phyloP scores from a whole-genome alignment of 2,329 filamentous ascomycete species.

The Piedraia hortae region DNA sequence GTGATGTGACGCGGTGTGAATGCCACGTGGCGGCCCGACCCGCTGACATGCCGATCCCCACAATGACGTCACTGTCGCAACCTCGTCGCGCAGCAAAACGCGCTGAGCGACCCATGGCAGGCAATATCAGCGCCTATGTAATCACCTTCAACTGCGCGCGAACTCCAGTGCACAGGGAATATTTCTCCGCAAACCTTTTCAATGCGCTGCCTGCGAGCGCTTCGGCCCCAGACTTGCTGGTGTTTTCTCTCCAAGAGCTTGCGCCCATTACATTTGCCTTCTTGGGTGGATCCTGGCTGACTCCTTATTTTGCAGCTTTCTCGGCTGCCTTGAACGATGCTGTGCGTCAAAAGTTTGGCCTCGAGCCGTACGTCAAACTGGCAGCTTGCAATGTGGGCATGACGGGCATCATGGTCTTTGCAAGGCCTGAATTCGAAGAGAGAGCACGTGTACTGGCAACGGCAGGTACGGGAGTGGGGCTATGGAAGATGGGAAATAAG shows the following conservation, averaged over 20 bases:
- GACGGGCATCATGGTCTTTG: constrained; percentile 72
- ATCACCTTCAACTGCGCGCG: constrained; percentile 79
- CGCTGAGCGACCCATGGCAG: too few species aligned
- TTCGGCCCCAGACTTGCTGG: constrained; percentile 40
- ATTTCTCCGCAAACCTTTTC: constrained; percentile 36
- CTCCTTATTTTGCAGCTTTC: constrained; percentile 47
- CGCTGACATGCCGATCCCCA: too few species aligned
- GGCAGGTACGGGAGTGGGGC: constrained; percentile 62
- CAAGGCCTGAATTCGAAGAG: constrained; percentile 28
- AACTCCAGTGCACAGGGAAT: constrained; percentile 35
- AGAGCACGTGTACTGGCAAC: constrained; percentile 39
- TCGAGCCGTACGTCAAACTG: constrained; percentile 39
- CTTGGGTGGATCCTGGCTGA: constrained; percentile 54
- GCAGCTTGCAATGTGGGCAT: constrained; percentile 54
- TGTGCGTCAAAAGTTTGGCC: constrained; percentile 36
- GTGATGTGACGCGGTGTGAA: too few species aligned
- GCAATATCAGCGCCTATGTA: too few species aligned
- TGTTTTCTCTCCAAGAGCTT: constrained; percentile 58
- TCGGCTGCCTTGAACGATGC: constrained; percentile 5
- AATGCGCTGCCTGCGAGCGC: constrained; percentile 25
- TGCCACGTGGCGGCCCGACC: too few species aligned
- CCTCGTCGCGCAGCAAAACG: too few species aligned
- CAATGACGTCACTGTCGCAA: too few species aligned
- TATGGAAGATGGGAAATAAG: constrained; percentile 83
- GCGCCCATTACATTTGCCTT: constrained; percentile 65